Evolutionary conservation across 2,329 filamentous ascomycete species (phyloP), one percentile per base, ranked within the genome.

Genomic region (Diaporthe capsici): DNA sequence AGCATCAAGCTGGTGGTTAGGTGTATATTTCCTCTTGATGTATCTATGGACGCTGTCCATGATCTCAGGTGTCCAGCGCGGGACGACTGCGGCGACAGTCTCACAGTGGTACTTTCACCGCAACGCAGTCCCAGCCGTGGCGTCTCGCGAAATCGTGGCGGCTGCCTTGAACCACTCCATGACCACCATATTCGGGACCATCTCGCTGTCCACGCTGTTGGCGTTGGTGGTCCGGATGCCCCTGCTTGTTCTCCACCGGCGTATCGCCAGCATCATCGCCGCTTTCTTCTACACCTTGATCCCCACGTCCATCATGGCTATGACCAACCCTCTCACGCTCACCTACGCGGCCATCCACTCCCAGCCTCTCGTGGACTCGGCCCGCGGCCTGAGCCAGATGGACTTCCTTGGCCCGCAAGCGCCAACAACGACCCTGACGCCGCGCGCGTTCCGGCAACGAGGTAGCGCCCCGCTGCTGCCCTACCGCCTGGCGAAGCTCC

Each of bases 51-150:
- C 95, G 0, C 88, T 98, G 57, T 94, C 94, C 3, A 91, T 98
- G 75, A 92, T 98, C 82, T 93, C 95, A 75, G 95, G 95, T 25
- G 90, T 98, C 31, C 96, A 99, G 83, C 93, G 97, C 75, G 93
- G 95, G 31, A 97, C 96, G 22, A 98, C 96, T 20, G 96, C 95
- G 34, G 97, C 97, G 15, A 98, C 96, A 0, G 96, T 98, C 34
- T 98, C 95, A 55, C 97, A 99, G 84, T 99, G 97, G 97, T 99
- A 99, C 85, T 99, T 98, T 84, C 96, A 98, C 84, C 95, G 97
- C 77, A 94, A 97, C 80, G 92, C 92, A 6, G 90, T 92, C 15
- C 95, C 96, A 7, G 88, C 93, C 12, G 92, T 95, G 3, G 92
- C 94, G 0, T 96, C 95, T 1, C 89, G 90, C 74, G 93, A 96